phyloP scores from a whole-genome alignment of 2,329 filamentous ascomycete species.

The Fusarium papillatum region DNA sequence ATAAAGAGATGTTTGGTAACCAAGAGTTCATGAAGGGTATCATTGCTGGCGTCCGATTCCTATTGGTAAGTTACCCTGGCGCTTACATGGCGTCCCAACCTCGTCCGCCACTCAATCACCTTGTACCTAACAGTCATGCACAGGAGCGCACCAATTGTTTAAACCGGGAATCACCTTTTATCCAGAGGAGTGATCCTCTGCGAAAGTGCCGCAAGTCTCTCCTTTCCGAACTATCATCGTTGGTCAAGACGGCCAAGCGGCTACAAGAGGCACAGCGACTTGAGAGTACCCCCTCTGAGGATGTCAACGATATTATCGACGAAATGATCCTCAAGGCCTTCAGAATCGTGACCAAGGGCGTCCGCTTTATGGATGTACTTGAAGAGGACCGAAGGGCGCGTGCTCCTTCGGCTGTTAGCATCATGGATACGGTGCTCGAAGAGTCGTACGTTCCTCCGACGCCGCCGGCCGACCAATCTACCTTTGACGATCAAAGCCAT shows the following conservation, averaged over 20 bases:
- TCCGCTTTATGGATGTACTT: conserved; percentile 90
- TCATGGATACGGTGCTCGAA: conserved; percentile 72
- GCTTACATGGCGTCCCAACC: neutral
- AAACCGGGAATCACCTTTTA: conserved; percentile 81
- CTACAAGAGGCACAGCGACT: conserved; percentile 81
- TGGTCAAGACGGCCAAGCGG: conserved; percentile 91
- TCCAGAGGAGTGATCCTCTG: conserved; percentile 82
- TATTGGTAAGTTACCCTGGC: conserved; percentile 75
- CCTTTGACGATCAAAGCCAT: conserved; percentile 58
- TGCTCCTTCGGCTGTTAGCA: conserved; percentile 66
- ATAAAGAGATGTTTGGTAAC: conserved; percentile 85
- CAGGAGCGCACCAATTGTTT: conserved; percentile 92
- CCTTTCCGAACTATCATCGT: conserved; percentile 87
- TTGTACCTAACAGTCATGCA: conserved; percentile 21
- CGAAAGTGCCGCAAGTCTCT: conserved; percentile 88
- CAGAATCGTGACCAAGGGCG: conserved; percentile 91
- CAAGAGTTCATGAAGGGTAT: conserved; percentile 96
- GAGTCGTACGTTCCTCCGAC: conserved; percentile 72
- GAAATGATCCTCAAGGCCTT: conserved; percentile 96
- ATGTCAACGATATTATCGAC: conserved; percentile 84
- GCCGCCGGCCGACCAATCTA: conserved; percentile 70
- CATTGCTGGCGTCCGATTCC: conserved; percentile 91
- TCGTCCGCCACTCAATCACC: neutral
- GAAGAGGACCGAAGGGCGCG: conserved; percentile 71
- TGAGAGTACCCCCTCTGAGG: conserved; percentile 60